Conservation (phyloP, 1,284 basidiomycete species). For the Meripilus lineatus region DNA sequence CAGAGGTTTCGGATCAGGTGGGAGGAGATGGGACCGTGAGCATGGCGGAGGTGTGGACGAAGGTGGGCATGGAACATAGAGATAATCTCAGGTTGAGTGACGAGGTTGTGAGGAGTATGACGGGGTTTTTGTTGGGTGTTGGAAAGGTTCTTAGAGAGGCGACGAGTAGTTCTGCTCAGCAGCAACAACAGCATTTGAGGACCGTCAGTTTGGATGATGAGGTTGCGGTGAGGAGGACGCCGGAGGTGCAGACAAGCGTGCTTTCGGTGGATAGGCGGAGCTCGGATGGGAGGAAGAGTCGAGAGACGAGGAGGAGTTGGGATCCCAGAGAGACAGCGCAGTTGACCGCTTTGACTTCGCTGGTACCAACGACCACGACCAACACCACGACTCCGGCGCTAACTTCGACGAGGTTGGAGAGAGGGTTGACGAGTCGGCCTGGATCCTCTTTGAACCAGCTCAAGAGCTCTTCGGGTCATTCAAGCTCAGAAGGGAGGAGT, state of each 20-base stretch:
- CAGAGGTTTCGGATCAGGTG: conserved; percentile 55
- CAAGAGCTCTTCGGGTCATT: conserved; percentile 19
- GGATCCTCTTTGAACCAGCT: conserved; percentile 21
- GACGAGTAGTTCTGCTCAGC: conserved; percentile 28
- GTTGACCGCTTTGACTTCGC: conserved; percentile 8
- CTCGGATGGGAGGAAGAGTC: conserved; percentile 47
- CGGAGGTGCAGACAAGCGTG: conserved; percentile 16
- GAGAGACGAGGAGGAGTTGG: conserved; percentile 53
- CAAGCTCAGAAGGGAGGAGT: conserved; percentile 24
- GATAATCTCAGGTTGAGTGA: conserved; percentile 68
- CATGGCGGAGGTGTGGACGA: conserved; percentile 55
- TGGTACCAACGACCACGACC: too few relatives aligned
- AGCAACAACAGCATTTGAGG: conserved; percentile 41
- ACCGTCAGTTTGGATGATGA: conserved; percentile 48
- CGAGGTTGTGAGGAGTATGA: conserved; percentile 69
- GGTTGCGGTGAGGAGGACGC: conserved; percentile 22
- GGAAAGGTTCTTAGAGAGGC: conserved; percentile 64
- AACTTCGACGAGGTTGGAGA: not conserved
- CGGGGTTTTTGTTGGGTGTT: conserved; percentile 65
- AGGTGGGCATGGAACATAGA: conserved; percentile 63
- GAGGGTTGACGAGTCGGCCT: conserved; percentile 17
- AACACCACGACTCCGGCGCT: not conserved
- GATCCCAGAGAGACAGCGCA: conserved; percentile 32
- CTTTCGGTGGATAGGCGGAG: conserved; percentile 22
- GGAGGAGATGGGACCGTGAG: conserved; percentile 23